phyloP scores from a whole-genome alignment of 2,329 filamentous ascomycete species.

The Paecilomyces fulvus region DNA sequence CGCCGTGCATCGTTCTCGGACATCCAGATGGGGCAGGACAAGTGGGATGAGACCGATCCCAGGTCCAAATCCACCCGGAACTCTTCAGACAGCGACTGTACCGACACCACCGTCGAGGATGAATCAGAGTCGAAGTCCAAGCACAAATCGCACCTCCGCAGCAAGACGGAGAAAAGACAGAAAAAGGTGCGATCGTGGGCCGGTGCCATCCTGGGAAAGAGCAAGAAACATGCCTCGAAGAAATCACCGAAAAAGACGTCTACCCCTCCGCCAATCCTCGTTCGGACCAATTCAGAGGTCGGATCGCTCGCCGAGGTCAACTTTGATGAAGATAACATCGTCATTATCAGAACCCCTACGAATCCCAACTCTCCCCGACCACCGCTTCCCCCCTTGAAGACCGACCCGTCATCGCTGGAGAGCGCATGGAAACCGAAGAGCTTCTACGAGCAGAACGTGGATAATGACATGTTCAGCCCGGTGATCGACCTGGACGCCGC shows the following conservation, averaged over 20 bases:
- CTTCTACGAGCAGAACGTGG: slow-evolving; percentile 35
- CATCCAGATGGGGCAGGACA: background rate
- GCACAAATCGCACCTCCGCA: slow-evolving; percentile 10
- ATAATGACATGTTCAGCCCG: slow-evolving; percentile 61
- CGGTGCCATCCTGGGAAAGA: slow-evolving; percentile 41
- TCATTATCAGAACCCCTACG: slow-evolving; percentile 38
- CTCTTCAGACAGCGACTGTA: slow-evolving; percentile 19
- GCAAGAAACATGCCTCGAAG: slow-evolving; percentile 38
- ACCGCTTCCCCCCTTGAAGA: slow-evolving; percentile 11
- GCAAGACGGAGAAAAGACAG: slow-evolving; percentile 43
- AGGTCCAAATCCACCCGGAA: slow-evolving; percentile 15
- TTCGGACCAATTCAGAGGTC: slow-evolving; percentile 33
- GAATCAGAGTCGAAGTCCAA: slow-evolving; percentile 8
- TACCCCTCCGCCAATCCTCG: slow-evolving; percentile 37
- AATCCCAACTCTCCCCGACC: slow-evolving; percentile 24
- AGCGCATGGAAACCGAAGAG: slow-evolving; percentile 35
- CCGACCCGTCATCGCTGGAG: slow-evolving; percentile 21
- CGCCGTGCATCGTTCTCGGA: background rate
- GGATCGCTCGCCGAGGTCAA: slow-evolving; percentile 37
- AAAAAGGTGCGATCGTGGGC: slow-evolving; percentile 66
- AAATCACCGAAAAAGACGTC: slow-evolving; percentile 32
- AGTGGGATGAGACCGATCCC: background rate
- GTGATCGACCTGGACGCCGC: slow-evolving; percentile 94
- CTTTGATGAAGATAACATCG: slow-evolving; percentile 43
- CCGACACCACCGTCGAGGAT: slow-evolving; percentile 22